Evolutionary conservation across 495 filamentous ascomycete species (phyloP), one percentile per base, ranked within the genome.

Genomic region (Tuber indicum): DNA sequence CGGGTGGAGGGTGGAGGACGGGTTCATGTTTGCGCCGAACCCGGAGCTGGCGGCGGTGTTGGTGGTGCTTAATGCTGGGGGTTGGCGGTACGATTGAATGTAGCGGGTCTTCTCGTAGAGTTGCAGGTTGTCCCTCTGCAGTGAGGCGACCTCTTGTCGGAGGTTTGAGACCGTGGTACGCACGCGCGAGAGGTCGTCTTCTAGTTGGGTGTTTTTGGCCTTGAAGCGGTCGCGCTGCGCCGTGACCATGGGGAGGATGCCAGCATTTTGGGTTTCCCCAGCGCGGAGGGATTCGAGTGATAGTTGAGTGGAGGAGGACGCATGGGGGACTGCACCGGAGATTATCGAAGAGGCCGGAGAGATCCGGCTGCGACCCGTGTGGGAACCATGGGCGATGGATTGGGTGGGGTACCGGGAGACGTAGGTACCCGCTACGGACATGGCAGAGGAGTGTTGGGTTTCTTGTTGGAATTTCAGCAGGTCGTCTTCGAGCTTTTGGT

Each of bases 81-180:
- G 72, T 75, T 74, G 77, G 72, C 93, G 90, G 87, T 97, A 98
- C 7, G 93, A 93, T 21, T 94, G 96, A 19, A 97, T 90, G 85
- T 98, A 99, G 58, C 96, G 90, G 47, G 96, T 97, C 88, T 98
- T 99, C 84, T 99, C 96, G 84, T 99, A 99, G 4, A 99, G 89
- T 81, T 92, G 91, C 46, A 99, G 88, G 83, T 99, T 99, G 85
- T 99, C 96, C 84, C 94, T 96, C 83, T 98, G 96, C 19, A 99
- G 87, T 17, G 93, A 91, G 62, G 94, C 91, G 79, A 99, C 90
- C 82, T 99, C 96, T 76, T 95, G 93, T 23, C 96, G 91, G 44
- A 98, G 87, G 16, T 94, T 91, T 39, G 95, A 94, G 42, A 98
- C 91, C 0, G 90, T 91, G 58, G 87, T 89, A 82, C 98, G 93